Conservation (phyloP, 2,329 filamentous ascomycete genomes). For the Monosporascus sp. region DNA sequence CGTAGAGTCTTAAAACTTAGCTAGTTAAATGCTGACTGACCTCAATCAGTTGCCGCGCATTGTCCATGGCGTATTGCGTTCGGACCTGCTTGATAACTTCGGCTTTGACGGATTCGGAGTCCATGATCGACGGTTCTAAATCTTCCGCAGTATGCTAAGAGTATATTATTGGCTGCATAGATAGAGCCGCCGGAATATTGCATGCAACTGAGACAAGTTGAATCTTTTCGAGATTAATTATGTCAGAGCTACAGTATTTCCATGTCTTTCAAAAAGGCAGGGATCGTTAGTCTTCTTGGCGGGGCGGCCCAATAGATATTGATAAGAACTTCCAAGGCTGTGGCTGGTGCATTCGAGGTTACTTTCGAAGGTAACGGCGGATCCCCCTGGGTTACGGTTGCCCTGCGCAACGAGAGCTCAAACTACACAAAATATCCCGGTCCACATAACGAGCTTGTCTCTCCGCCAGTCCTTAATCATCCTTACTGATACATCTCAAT, state of each 20-base stretch:
- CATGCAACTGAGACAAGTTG: background rate
- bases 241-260: background rate
- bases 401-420: conserved; percentile 1
- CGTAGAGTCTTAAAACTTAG: too few relatives aligned
- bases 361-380: background rate
- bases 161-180: background rate
- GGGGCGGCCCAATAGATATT: background rate
- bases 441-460: background rate
- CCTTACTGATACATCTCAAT: too few relatives aligned
- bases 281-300: background rate
- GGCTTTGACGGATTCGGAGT: conserved; percentile 54
- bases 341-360: background rate
- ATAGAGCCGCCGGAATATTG: background rate
- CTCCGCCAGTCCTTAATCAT: too few relatives aligned
- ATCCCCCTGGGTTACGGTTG: background rate
- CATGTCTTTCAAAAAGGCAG: background rate
- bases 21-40: conserved; percentile 30
- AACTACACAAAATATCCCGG: background rate
- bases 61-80: conserved; percentile 59
- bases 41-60: conserved; percentile 66
- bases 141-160: too few relatives aligned
- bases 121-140: conserved; percentile 37
- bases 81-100: conserved; percentile 61
- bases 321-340: background rate
- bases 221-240: background rate